Evolutionary conservation across 768 basidiomycete species (phyloP), one percentile per base, ranked within the genome.

Genomic region (Termitomyces sp.): DNA sequence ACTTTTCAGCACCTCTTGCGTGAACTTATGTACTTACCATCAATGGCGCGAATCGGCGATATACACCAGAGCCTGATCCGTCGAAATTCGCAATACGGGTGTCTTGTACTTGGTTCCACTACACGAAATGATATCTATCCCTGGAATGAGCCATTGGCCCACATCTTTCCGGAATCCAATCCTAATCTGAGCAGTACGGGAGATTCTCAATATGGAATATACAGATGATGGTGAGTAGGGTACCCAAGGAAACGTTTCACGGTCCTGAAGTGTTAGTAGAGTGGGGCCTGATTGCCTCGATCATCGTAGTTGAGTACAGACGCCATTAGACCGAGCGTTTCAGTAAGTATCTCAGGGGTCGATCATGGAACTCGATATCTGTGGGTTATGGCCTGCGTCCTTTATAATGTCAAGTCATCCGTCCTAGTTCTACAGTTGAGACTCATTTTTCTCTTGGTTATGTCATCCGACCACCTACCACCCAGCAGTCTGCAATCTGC

Each of bases 281-380:
- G 30, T 30, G 30, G 30, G 30, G 30, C 30, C 30, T 30, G 30
- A 30, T 30, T 30, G 30, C 7, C 7, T 7, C 1, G 20, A 22
- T 36, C 35, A 36, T 24, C 35, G 20, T 36, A 36, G 33, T 9
- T 36, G 42, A 53, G 33, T 33, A 38, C 30, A 24, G 33, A 24
- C 43, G 7, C n/a, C 26, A 8, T 9, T n/a, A 2, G 40, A 7
- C 30, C 30, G 12, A 49, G 26, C 20, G 55, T 50, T 35, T 36
- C 50, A 43, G 50, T 46, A 10, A 43, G 50, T 46, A 16, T 57
- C 50, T 6, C 18, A 42, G 46, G 56, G 48, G 26, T 49, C 44
- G 60, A 53, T 61, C 47, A 61, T 61, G 60, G 58, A 57, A 57
- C 38, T 61, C 6, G 6, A 12, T 38, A 28, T 4, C n/a, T 43